Conservation (phyloP, 2,329 filamentous ascomycete genomes). For the Trichophyton mentagrophytes region DNA sequence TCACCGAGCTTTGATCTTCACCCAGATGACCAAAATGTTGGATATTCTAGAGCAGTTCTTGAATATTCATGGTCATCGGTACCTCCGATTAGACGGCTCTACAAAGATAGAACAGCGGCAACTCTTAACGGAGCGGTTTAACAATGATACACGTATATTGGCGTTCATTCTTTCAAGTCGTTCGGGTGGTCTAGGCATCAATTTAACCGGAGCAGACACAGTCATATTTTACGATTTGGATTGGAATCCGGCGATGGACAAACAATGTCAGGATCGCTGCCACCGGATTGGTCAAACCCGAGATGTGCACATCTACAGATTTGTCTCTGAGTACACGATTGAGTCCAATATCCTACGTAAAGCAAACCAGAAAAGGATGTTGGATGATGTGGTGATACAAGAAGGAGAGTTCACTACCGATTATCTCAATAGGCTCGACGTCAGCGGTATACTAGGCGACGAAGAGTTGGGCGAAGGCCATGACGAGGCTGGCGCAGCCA, state of each 20-base stretch:
- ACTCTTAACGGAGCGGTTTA: conserved; percentile 92
- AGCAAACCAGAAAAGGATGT: conserved; percentile 91
- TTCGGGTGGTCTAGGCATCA: conserved; percentile 89
- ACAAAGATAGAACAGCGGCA: conserved; percentile 94
- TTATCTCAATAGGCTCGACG: conserved; percentile 68
- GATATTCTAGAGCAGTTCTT: conserved; percentile 96
- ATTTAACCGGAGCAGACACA: conserved; percentile 88
- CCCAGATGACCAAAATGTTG: conserved; percentile 97
- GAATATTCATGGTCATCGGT: conserved; percentile 95
- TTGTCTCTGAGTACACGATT: conserved; percentile 87
- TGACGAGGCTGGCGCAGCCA: conserved; percentile 64
- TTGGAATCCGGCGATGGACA: conserved; percentile 99
- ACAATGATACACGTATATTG: conserved; percentile 80
- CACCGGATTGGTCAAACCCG: conserved; percentile 96
- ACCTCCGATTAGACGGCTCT: conserved; percentile 87
- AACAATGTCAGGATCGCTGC: conserved; percentile 93
- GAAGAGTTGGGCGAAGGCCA: conserved; percentile 46
- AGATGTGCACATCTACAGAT: conserved; percentile 94
- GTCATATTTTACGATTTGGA: conserved; percentile 99
- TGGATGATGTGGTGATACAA: conserved; percentile 96
- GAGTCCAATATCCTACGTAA: conserved; percentile 96
- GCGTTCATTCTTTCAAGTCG: conserved; percentile 92
- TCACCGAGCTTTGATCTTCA: conserved; percentile 93
- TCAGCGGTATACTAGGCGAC: conserved; percentile 54
- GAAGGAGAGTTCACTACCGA: conserved; percentile 97